Conservation (phyloP, 2,329 filamentous ascomycete genomes). For the Westerdykella sp. region DNA sequence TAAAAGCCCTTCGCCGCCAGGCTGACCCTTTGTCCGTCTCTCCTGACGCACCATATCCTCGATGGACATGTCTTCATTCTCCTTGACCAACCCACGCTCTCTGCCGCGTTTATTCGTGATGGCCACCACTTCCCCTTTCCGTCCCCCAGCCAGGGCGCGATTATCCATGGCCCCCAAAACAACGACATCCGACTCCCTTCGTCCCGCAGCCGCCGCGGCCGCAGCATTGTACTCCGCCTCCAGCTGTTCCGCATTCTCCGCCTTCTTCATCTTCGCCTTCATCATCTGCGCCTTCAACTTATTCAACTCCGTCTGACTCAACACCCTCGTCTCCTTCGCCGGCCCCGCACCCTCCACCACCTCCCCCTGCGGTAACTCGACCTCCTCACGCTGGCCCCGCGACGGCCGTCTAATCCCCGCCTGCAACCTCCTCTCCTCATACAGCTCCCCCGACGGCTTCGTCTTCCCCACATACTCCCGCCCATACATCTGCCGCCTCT, state of each 20-base stretch:
- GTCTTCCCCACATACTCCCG: conserved; percentile 77
- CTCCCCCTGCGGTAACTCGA: conserved; percentile 47
- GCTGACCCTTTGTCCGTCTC: conserved; percentile 70
- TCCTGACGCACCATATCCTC: conserved; percentile 98
- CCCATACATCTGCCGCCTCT: conserved; percentile 75
- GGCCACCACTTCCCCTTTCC: conserved; percentile 67
- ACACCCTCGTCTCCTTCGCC: conserved; percentile 43
- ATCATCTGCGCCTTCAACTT: conserved; percentile 88
- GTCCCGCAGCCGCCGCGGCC: conserved; percentile 54
- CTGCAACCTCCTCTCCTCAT: conserved; percentile 64
- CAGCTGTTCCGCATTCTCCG: conserved; percentile 67
- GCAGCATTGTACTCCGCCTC: conserved; percentile 80
- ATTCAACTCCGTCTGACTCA: conserved; percentile 79
- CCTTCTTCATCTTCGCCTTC: conserved; percentile 82
- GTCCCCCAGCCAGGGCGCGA: conserved; percentile 74
- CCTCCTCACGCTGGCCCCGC: conserved; percentile 21
- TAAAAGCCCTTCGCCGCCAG: conserved; percentile 71
- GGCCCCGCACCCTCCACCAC: conserved; percentile 51
- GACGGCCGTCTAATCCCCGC: conserved; percentile 44
- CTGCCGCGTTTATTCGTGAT: conserved; percentile 74
- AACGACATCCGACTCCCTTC: conserved; percentile 60
- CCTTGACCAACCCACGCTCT: conserved; percentile 77
- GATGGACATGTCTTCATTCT: conserved; percentile 92
- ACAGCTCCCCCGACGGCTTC: conserved; percentile 82
- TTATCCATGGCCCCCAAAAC: conserved; percentile 85